These are phyloP conservation scores for Volvox africanus DNA, from an alignment of 139 green algal genomes.

Conservation along the genomic window DNA sequence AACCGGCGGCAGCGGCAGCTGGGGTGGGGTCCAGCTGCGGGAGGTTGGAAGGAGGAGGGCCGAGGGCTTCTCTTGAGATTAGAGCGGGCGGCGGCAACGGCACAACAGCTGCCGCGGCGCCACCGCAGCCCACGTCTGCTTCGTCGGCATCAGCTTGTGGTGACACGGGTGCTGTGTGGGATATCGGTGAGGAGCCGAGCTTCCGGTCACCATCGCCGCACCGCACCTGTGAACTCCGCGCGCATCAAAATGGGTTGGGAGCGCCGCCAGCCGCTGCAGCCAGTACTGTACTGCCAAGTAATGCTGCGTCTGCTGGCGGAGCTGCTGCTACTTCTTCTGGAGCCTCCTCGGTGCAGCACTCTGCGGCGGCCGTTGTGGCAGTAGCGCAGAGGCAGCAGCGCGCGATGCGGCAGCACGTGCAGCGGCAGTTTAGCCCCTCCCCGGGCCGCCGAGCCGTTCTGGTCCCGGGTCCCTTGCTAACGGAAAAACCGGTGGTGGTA, in stretches of 20 bases:
- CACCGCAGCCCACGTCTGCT: not conserved
- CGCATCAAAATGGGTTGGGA: not conserved
- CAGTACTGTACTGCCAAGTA: not conserved
- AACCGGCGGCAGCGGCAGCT: no score
- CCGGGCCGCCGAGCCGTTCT: not conserved
- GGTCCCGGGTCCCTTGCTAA: not conserved
- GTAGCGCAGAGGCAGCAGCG: constrained; percentile 19
- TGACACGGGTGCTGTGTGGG: not conserved
- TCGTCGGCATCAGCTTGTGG: not conserved
- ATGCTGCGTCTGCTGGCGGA: not conserved
- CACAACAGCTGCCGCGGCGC: no score
- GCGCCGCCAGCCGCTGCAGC: not conserved
- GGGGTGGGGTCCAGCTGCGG: no score
- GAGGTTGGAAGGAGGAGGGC: not conserved
- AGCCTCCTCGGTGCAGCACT: not conserved
- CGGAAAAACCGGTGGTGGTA: not conserved
- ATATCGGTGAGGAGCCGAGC: not conserved
- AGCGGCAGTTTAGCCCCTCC: constrained; percentile 22
- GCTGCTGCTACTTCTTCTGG: not conserved
- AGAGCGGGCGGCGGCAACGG: not conserved
- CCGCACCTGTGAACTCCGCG: not conserved
- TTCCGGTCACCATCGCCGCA: constrained; percentile 3
- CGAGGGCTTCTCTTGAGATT: not conserved
- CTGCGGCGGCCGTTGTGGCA: not conserved
- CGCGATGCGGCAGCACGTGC: constrained; percentile 16